A percentile compares a stretch with the other conserved stretches of the same genome.
These are phyloP conservation scores for Cladosporium oxysporum DNA, from an alignment of 2,329 filamentous ascomycete species.

Conservation along the genomic window DNA sequence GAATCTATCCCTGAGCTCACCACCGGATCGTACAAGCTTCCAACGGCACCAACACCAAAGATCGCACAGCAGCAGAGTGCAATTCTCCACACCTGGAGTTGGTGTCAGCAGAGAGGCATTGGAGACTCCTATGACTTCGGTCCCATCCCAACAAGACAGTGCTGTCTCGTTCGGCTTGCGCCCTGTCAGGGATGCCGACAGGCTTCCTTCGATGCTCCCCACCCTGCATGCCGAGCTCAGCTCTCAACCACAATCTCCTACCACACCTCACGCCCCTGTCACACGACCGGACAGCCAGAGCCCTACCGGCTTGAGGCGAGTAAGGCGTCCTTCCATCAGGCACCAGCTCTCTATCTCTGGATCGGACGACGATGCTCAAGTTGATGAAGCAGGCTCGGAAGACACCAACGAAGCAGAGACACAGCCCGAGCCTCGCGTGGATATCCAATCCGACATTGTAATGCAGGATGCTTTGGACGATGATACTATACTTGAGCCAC, in stretches of 20 bases:
- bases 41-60: conserved; percentile 54
- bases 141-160: conserved; percentile 36
- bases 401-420: conserved; percentile 67
- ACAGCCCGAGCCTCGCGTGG: conserved; percentile 67
- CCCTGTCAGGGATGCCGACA: conserved; percentile 78
- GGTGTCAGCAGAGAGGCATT: conserved; percentile 21
- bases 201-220: conserved; percentile 78
- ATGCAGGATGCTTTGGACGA: conserved; percentile 86
- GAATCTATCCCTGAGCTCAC: conserved; percentile 67
- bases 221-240: conserved; percentile 67
- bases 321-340: conserved; percentile 76
- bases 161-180: conserved; percentile 62
- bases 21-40: conserved; percentile 70
- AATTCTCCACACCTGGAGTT: conserved; percentile 33
- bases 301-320: conserved; percentile 43
- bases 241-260: conserved; percentile 91
- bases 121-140: conserved; percentile 33
- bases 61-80: conserved; percentile 40
- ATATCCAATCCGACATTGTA: conserved; percentile 78
- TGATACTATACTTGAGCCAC: conserved; percentile 72
- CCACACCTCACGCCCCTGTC: conserved; percentile 73
- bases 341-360: conserved; percentile 86
- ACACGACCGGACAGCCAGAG: conserved; percentile 47
- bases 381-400: conserved; percentile 79
- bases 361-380: conserved; percentile 82